Base-by-base conservation (phyloP, 73 alveolate species). In the Tetrahymena elliotti region DNA sequence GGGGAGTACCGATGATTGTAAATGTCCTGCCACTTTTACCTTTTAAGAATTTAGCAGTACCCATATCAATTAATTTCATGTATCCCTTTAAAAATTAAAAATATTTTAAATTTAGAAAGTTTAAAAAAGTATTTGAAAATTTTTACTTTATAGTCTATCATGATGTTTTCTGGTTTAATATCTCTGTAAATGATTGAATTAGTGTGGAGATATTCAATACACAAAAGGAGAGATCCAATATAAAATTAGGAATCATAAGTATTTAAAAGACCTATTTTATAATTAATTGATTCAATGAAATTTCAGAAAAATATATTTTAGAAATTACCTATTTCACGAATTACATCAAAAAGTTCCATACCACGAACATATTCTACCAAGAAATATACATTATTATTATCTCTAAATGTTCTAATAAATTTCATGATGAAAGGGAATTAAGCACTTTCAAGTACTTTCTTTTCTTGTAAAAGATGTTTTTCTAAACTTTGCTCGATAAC, bases 1-100 rank as follows among this genome's bases (percentile, higher is more conserved):
- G 98, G 16, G 98, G 98, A 10, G 98, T 97, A n/a, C 98, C 98
- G 12, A 97, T 97, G 35, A 97, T 94, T 37, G 98, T 97, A 39
- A 95, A 95, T 1, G 98, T 97, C 95, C 98, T 96, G 39, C 95
- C 98, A 15, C 84, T 94, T 93, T 93, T 96, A 13, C 96, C 96
- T 93, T 97, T 94, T 38, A 94, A 94, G 52, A 47, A 94, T 94
- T 97, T 97, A 0, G 98, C 97, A 20, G 98, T 97, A 20, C 98
- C 98, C 94, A 97, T 96, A 94, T 97, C 98, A 15, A 97, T 96
- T 82, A 97, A 52, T 96, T 94, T 96, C 33, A 97, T 93, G 52
- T 96, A 97, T 8, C 98, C 98, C 38, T 39, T 34, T 40, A 40
- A 93, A 24, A 47, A 47, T 4, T 3, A 47, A 12, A 18, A 47